Evolutionary conservation across 1,139 yeast species (phyloP), one percentile per base, ranked within the genome.

Genomic region (Arxiozyma telluris): DNA sequence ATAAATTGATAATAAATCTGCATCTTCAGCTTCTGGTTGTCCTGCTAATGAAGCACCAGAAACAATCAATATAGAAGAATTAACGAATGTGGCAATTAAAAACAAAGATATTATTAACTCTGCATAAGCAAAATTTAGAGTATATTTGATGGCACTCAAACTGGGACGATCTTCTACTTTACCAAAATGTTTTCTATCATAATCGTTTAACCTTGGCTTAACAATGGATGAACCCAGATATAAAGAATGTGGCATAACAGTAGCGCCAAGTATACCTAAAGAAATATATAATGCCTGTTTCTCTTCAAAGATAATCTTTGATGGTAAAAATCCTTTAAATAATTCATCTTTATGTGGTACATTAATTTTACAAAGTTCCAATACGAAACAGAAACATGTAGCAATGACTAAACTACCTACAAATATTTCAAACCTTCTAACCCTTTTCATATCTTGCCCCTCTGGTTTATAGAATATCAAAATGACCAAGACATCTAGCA

Each of bases 161-260:
- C 91, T 81, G 5, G 96, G 96, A 65, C 63, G 59, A 34, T 60
- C 67, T 38, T 64, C 67, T 18, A 62, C 64, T 43, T 67, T 65
- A 15, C 73, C 73, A 30, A 65, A 69, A 60, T 81, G 75, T 63
- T 81, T 79, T 18, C 80, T 69, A 68, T 93, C 98, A 64, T 77
- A 91, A 48, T 90, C 96, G 59, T 82, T 78, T 57, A 93, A 75
- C 57, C 98, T 79, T 2, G 97, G 86, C 68, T 91, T 96, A 11
- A 93, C 98, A 55, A 93, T 77, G 1, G 97, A 96, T 0, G 96
- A 87, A 0, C 98, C 98, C 54, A 93, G 74, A 66, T 87, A 93
- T 48, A 93, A 74, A 1, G 96, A 86, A 69, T 93, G 98, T 3
- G 98, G 98, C 98, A 93, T 93, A 38, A 93, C 96, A 1, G 98